Evolutionary conservation across 2,329 filamentous ascomycete species (phyloP), one percentile per base, ranked within the genome.

Genomic region (Alternaria postmessia): DNA sequence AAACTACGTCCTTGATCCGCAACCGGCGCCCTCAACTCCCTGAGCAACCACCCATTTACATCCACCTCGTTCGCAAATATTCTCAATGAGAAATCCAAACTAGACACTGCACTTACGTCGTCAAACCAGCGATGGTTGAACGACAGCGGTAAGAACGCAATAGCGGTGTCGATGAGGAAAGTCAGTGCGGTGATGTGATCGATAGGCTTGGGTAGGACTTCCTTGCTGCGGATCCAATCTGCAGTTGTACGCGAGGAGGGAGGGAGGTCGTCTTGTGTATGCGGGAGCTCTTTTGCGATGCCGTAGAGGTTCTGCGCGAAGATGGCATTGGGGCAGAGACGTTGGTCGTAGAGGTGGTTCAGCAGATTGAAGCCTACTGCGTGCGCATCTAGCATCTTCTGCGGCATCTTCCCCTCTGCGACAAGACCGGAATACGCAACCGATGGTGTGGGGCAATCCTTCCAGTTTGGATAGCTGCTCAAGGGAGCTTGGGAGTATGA

Each of bases 41-140:
- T 72, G 38, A 85, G 54, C 66, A 80, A 75, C 83, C 83, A 86
- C 22, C 75, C 49, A 7, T 67, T 64, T 56, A 84, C 8, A 52
- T 83, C 74, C 42, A 84, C 38, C 18, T 41, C 54, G 74, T 77
- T 1, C 68, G 70, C 59, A 83, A 81, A 7, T 83, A 63, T 24
- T 0, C 84, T 73, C 57, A 86, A 57, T 4, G 84, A 79, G 68
- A 86, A 86, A 63, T 86, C 84, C n/a, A 86, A 65, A 9, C 78
- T 81, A 2, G 80, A 81, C 52, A 80, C 83, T 2, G 83, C 81
- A 7, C 64, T 77, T 0, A 75, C 75, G 38, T 85, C 82, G 2
- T 81, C 78, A 38, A 85, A 74, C 65, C 77, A 82, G 72, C 78
- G 66, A 9, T 81, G 75, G 51, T 71, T 77, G 52, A 83, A 82